These are phyloP conservation scores for Serendipita sp. DNA, from an alignment of 768 basidiomycete genomes.

Conservation along the genomic window DNA sequence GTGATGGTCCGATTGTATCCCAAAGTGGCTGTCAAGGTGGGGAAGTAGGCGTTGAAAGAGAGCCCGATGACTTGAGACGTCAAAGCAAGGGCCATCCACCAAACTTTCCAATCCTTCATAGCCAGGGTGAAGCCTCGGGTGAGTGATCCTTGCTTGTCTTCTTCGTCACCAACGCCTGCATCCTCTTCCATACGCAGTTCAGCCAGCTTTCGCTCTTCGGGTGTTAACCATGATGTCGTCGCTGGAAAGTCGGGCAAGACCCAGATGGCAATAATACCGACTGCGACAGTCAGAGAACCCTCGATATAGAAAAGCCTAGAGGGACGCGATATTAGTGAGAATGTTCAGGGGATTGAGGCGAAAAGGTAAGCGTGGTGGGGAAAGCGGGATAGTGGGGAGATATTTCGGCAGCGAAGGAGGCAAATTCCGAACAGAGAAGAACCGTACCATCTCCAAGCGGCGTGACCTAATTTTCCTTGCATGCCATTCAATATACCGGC, in stretches of 20 bases:
- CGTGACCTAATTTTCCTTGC: constrained; percentile 48
- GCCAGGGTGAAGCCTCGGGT: constrained; percentile 39
- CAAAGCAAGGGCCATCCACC: constrained; percentile 47
- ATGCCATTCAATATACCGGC: constrained; percentile 57
- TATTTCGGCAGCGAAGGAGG: not conserved
- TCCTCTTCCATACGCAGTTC: constrained; percentile 43
- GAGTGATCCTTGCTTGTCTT: constrained; percentile 22
- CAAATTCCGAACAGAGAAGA: not conserved
- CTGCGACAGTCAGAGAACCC: constrained; percentile 9
- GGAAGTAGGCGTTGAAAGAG: constrained; percentile 45
- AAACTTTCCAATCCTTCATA: constrained; percentile 65
- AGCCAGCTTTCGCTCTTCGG: constrained; percentile 40
- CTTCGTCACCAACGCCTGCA: constrained; percentile 34
- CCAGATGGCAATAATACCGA: constrained; percentile 38
- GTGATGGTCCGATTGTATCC: constrained; percentile 49
- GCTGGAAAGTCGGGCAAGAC: constrained; percentile 63
- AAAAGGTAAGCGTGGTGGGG: not conserved
- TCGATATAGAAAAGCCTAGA: constrained; percentile 12
- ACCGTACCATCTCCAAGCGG: constrained; percentile 47
- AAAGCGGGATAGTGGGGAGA: too few relatives aligned
- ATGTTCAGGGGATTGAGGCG: too few relatives aligned
- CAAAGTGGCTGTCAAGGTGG: constrained; percentile 49
- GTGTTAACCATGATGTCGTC: constrained; percentile 40
- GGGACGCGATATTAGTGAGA: too few relatives aligned
- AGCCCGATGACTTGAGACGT: constrained; percentile 42